phyloP scores from a whole-genome alignment of 139 green algal species.

The Volvox reticuliferus region DNA sequence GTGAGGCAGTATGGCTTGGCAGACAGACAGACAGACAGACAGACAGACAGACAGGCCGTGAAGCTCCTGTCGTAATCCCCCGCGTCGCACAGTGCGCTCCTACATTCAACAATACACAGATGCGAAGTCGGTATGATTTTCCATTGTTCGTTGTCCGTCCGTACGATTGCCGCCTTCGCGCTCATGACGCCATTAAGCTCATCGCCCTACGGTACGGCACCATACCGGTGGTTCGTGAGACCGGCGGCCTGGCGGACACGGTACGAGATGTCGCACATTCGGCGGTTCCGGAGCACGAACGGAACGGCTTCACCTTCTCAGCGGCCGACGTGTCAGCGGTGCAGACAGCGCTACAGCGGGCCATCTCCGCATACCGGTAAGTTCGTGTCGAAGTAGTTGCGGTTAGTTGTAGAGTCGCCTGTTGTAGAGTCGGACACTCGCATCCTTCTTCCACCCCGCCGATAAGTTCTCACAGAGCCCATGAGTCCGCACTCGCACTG shows the following conservation, averaged over 20 bases:
- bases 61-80: too few relatives aligned
- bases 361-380: constrained; percentile 60
- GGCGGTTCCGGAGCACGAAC: constrained; percentile 30
- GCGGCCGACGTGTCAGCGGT: constrained; percentile 63
- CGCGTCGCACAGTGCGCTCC: too few relatives aligned
- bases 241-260: constrained; percentile 85
- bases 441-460: background rate
- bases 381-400: background rate
- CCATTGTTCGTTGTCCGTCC: too few relatives aligned
- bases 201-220: too few relatives aligned
- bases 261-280: constrained; percentile 77
- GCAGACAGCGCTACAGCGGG: constrained; percentile 63
- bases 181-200: too few relatives aligned
- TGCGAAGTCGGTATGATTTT: too few relatives aligned
- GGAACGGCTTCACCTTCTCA: constrained; percentile 89
- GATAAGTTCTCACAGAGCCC: background rate
- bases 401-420: background rate
- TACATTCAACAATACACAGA: too few relatives aligned
- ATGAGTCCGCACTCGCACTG: background rate
- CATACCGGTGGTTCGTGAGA: constrained; percentile 1
- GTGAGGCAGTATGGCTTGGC: too few relatives aligned
- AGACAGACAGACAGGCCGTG: too few relatives aligned
- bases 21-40: too few relatives aligned
- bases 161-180: too few relatives aligned
- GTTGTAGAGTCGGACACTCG: background rate